Conservation (phyloP, 768 basidiomycete species). For the Psilocybe subaeruginosa region DNA sequence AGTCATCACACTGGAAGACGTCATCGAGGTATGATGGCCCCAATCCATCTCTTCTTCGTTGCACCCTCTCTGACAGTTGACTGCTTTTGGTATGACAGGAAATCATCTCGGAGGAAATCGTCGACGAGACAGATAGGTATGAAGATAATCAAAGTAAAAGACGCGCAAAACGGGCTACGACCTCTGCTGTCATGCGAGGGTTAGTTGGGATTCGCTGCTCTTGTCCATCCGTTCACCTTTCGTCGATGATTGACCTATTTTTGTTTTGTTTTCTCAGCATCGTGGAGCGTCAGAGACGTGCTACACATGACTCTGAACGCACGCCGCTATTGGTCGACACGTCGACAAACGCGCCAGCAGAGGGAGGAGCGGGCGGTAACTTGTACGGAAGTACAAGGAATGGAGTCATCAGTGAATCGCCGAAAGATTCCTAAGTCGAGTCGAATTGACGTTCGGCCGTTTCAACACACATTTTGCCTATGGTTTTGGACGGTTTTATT, state of each 20-base stretch:
- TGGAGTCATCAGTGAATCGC: slow-evolving; percentile 21
- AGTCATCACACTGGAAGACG: slow-evolving; percentile 88
- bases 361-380: neutral
- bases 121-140: slow-evolving; percentile 92
- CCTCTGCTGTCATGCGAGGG: slow-evolving; percentile 82
- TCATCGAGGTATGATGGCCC: slow-evolving; percentile 59
- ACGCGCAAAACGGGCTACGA: slow-evolving; percentile 70
- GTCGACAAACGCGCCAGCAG: neutral
- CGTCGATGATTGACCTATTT: neutral
- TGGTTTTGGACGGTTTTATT: no score
- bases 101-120: slow-evolving; percentile 95
- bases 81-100: slow-evolving; percentile 41
- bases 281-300: slow-evolving; percentile 36
- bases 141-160: slow-evolving; percentile 85
- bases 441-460: neutral
- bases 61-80: neutral
- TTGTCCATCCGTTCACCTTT: neutral
- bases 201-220: slow-evolving; percentile 31
- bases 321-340: slow-evolving; percentile 34
- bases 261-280: slow-evolving; percentile 9
- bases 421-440: slow-evolving; percentile 10
- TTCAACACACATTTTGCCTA: neutral
- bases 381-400: slow-evolving; percentile 9
- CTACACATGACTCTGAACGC: slow-evolving; percentile 34
- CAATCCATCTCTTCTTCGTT: neutral